Percentiles rank a stretch among this genome's conserved stretches.
phyloP scores from a whole-genome alignment of 2,329 filamentous ascomycete species.

The Trichoderma sp. region DNA sequence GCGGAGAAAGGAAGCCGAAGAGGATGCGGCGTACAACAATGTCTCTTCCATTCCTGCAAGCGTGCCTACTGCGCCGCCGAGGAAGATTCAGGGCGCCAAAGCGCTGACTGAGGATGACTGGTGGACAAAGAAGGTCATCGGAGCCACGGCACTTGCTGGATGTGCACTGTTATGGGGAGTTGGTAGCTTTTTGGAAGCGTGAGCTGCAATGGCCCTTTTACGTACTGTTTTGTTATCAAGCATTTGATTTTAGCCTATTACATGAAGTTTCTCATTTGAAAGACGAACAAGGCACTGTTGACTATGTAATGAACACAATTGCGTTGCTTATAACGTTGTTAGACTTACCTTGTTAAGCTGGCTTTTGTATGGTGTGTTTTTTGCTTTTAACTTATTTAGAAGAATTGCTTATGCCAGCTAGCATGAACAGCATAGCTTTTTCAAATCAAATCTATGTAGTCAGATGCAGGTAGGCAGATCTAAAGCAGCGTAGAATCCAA shows the following conservation, averaged over 20 bases:
- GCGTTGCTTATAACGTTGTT: background rate
- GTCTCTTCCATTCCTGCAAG: constrained; percentile 38
- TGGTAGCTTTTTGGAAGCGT: constrained; percentile 55
- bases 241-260: background rate
- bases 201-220: background rate
- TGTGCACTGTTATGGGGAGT: constrained; percentile 64
- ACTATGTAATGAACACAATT: background rate
- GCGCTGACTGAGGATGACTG: constrained; percentile 68
- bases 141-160: constrained; percentile 64
- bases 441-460: too few species aligned
- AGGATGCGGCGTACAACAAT: constrained; percentile 42
- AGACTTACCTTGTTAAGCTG: background rate
- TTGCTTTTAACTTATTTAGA: too few species aligned
- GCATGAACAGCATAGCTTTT: background rate
- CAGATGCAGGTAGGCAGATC: too few species aligned
- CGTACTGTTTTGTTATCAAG: background rate
- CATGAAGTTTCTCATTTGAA: background rate
- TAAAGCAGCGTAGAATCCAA: background rate
- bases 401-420: background rate
- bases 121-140: constrained; percentile 67
- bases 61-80: constrained; percentile 37
- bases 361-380: background rate
- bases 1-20: constrained; percentile 53
- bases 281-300: background rate
- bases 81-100: constrained; percentile 50